phyloP scores from a whole-genome alignment of 202 grass and related monocot genomes.

The Hordeum pubiflorum region DNA sequence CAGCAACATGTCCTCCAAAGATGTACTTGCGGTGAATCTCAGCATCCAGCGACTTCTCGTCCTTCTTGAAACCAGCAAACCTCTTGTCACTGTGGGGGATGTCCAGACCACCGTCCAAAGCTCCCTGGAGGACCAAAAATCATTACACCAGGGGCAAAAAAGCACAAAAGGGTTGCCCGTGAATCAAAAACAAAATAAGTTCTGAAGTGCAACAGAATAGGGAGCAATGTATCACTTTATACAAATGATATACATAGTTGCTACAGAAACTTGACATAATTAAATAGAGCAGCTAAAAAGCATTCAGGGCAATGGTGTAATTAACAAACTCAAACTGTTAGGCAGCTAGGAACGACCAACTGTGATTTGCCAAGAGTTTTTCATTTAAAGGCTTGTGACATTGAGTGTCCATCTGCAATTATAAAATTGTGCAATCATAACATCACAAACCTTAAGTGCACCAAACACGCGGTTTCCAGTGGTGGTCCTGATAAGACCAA shows the following conservation, averaged over 20 bases:
- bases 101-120: conserved; percentile 64
- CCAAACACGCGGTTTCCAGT: conserved; percentile 72
- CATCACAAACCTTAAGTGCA: conserved; percentile 54
- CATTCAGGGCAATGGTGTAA: too few relatives aligned
- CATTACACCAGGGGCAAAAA: neutral
- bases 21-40: conserved; percentile 56
- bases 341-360: neutral
- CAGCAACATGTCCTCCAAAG: conserved; percentile 42
- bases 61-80: conserved; percentile 59
- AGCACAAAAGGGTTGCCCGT: too few relatives aligned
- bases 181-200: neutral
- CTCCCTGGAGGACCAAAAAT: conserved; percentile 33
- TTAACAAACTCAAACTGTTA: too few relatives aligned
- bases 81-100: conserved; percentile 70
- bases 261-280: neutral
- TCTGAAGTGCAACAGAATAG: neutral
- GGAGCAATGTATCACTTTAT: neutral
- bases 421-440: neutral
- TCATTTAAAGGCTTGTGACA: neutral
- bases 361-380: neutral
- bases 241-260: neutral
- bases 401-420: neutral
- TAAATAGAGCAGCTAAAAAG: neutral
- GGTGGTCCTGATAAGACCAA: conserved; percentile 64
- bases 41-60: conserved; percentile 47